Evolutionary conservation across 2,329 filamentous ascomycete genomes (phyloP).

Genomic region (Pseudocercospora cruenta): DNA sequence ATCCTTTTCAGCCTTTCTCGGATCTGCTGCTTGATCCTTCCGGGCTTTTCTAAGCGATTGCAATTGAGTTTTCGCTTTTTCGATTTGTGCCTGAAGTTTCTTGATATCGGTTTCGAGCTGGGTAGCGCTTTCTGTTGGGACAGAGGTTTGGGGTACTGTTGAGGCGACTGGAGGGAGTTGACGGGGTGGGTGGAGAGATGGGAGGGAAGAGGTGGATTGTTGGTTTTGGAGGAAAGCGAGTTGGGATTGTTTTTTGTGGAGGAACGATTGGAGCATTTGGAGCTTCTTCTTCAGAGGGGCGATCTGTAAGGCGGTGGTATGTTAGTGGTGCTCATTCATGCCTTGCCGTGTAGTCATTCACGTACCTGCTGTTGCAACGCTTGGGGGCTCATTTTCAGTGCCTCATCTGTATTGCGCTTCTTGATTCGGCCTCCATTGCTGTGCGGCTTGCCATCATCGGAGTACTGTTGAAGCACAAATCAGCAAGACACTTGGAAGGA

Average conservation of each 20-base stretch:
- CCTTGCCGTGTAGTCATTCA: neutral
- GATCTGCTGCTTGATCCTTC: neutral
- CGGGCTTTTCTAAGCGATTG: neutral
- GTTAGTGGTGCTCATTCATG: neutral
- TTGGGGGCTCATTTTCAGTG: neutral
- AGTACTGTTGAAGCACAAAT: too few species aligned
- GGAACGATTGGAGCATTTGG: conserved; percentile 7
- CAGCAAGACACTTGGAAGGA: too few species aligned
- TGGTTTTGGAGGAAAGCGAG: neutral
- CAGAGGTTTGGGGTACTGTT: neutral
- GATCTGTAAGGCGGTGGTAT: neutral
- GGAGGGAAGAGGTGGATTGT: too few species aligned
- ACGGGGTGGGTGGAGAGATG: neutral
- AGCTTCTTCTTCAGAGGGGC: conserved; percentile 15
- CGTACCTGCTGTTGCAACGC: neutral
- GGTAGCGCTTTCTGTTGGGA: neutral
- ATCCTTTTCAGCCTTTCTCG: conserved; percentile 6
- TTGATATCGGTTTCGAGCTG: neutral
- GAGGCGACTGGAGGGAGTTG: neutral
- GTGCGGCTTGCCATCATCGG: too few species aligned
- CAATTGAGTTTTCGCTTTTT: conserved; percentile 5
- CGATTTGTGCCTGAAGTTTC: neutral
- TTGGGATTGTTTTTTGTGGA: conserved; percentile 6
- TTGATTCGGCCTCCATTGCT: neutral
- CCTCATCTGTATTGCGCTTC: neutral